Evolutionary conservation across 2,329 filamentous ascomycete genomes (phyloP).

Genomic region (Ophiostoma novo-ulmi): DNA sequence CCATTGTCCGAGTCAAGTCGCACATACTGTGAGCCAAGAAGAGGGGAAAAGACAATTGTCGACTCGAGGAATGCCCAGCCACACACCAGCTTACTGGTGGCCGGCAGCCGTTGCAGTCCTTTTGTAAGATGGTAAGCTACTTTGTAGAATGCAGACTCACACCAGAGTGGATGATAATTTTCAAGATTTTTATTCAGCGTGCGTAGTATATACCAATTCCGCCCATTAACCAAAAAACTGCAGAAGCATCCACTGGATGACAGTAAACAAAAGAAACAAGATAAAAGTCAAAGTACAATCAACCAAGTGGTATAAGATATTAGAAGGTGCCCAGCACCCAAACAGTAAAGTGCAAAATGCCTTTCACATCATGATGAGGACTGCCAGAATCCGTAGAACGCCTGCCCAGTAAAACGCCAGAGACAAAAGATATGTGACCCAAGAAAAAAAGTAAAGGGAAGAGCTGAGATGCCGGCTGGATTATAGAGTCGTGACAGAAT

Average conservation of each 20-base stretch:
- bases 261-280: not conserved
- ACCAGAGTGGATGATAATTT: not conserved
- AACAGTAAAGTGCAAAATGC: not conserved
- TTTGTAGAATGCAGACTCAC: not conserved
- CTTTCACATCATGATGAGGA: not conserved
- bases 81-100: not conserved
- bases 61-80: constrained; percentile 8
- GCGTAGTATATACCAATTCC: not conserved
- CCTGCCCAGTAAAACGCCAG: not conserved
- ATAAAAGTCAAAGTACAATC: not conserved
- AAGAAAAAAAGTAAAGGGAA: not conserved
- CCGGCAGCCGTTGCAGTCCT: not conserved
- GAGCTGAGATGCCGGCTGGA: not conserved
- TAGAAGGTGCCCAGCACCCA: constrained; percentile 17
- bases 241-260: not conserved
- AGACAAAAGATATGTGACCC: not conserved
- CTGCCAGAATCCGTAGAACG: constrained; percentile 11
- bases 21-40: not conserved
- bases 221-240: not conserved
- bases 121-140: not conserved
- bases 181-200: not conserved
- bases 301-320: constrained; percentile 16
- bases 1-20: not conserved
- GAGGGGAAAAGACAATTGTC: not conserved
- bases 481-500: not conserved